phyloP scores from a whole-genome alignment of 805 yeast genomes.

The Starmerella tilneyi region DNA sequence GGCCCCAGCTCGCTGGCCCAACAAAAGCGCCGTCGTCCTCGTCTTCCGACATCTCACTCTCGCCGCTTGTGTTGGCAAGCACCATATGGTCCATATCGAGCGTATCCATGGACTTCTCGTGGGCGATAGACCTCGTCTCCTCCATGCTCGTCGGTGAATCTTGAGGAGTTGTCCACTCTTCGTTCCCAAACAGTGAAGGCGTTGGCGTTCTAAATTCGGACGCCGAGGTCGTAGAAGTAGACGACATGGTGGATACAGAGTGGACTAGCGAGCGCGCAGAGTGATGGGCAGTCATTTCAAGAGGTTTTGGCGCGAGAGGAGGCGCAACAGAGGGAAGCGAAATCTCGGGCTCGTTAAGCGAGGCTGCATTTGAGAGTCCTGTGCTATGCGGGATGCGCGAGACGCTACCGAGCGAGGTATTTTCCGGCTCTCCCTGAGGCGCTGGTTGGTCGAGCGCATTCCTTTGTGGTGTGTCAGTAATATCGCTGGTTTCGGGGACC shows the following conservation, averaged over 20 bases:
- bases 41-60: slow-evolving; percentile 12
- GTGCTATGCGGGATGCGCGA: too few relatives aligned
- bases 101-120: slow-evolving; percentile 17
- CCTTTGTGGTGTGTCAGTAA: too few relatives aligned
- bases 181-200: slow-evolving; percentile 8
- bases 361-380: too few relatives aligned
- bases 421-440: too few relatives aligned
- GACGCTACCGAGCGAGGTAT: too few relatives aligned
- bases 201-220: slow-evolving; percentile 11
- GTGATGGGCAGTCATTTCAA: too few relatives aligned
- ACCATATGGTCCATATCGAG: slow-evolving; percentile 16
- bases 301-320: too few relatives aligned
- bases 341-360: too few relatives aligned
- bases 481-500: neutral
- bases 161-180: slow-evolving; percentile 10
- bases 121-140: slow-evolving; percentile 5
- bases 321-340: too few relatives aligned
- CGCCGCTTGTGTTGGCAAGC: slow-evolving; percentile 17
- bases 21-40: neutral
- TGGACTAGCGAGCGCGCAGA: neutral
- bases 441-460: too few relatives aligned
- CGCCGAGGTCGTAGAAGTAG: slow-evolving; percentile 1
- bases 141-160: slow-evolving; percentile 1
- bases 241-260: neutral
- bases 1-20: slow-evolving; percentile 7